Percentiles rank a stretch among this genome's conserved stretches.
Evolutionary conservation across 2,329 filamentous ascomycete species (phyloP).

Genomic region (Ceratocystis smalleyi): DNA sequence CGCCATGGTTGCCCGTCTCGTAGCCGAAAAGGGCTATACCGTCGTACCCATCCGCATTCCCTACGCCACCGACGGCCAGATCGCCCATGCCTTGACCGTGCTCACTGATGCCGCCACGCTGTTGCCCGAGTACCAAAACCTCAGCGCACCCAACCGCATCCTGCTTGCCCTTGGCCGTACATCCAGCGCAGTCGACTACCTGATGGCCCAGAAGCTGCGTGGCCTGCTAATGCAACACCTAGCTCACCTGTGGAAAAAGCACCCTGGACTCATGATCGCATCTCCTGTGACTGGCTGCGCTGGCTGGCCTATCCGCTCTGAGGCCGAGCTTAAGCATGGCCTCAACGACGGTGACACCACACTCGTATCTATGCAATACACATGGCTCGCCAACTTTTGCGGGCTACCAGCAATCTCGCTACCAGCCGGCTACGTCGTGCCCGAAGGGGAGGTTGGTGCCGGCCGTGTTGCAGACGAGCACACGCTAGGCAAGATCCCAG

Average conservation of each 20-base stretch:
- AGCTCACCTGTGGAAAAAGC: conserved; percentile 43
- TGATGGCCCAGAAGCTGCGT: conserved; percentile 55
- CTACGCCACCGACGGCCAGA: conserved; percentile 46
- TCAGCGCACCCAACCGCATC: conserved; percentile 48
- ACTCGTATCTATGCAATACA: conserved; percentile 33
- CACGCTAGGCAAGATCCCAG: conserved; percentile 29
- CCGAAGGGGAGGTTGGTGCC: conserved; percentile 23
- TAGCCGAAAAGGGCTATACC: conserved; percentile 35
- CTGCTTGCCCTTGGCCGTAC: conserved; percentile 48
- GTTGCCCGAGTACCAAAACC: conserved; percentile 31
- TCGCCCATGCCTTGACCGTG: conserved; percentile 59
- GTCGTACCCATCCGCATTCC: conserved; percentile 43
- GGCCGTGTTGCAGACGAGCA: conserved; percentile 23
- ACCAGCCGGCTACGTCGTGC: conserved; percentile 31
- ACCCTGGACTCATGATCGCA: conserved; percentile 56
- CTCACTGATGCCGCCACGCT: conserved; percentile 43
- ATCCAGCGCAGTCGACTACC: conserved; percentile 48
- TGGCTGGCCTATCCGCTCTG: conserved; percentile 29
- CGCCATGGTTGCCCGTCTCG: conserved; percentile 37
- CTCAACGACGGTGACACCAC: conserved; percentile 34
- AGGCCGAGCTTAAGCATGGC: conserved; percentile 27
- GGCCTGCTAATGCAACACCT: conserved; percentile 56
- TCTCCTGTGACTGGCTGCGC: conserved; percentile 47
- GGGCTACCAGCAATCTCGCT: conserved; percentile 32
- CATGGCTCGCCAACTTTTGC: conserved; percentile 37